phyloP scores from a whole-genome alignment of 352 stramenopile species.

The Phytophthora hybrid region DNA sequence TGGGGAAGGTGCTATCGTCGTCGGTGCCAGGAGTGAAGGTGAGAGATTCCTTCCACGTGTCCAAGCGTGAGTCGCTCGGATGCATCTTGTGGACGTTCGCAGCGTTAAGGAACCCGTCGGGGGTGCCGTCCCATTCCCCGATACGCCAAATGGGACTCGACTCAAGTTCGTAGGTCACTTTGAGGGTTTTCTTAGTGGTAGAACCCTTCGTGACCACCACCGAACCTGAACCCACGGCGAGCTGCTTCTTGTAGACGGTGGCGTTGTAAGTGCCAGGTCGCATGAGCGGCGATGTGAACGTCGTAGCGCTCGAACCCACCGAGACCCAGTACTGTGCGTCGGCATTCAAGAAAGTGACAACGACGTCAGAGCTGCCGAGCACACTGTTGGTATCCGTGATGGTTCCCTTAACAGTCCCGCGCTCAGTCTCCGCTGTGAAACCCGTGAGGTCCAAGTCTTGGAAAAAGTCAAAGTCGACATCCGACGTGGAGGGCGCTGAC shows the following conservation, averaged over 20 bases:
- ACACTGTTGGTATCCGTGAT: slow-evolving; percentile 40
- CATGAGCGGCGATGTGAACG: slow-evolving; percentile 57
- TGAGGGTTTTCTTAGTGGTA: slow-evolving; percentile 26
- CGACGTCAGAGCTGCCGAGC: slow-evolving; percentile 29
- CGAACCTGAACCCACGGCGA: slow-evolving; percentile 42
- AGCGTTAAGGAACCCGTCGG: slow-evolving; percentile 56
- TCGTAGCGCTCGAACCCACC: slow-evolving; percentile 18
- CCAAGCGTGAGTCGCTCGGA: slow-evolving; percentile 54
- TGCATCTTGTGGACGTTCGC: slow-evolving; percentile 65
- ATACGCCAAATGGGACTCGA: slow-evolving; percentile 51
- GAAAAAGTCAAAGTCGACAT: slow-evolving; percentile 56
- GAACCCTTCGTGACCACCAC: slow-evolving; percentile 30
- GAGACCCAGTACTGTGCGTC: slow-evolving; percentile 54
- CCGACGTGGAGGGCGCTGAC: slow-evolving; percentile 20
- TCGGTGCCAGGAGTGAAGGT: slow-evolving; percentile 37
- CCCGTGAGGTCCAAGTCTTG: slow-evolving; percentile 46
- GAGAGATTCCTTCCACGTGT: slow-evolving; percentile 24
- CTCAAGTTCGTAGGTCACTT: slow-evolving; percentile 37
- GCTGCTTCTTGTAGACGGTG: slow-evolving; percentile 56
- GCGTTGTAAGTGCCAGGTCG: slow-evolving; percentile 52
- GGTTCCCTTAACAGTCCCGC: slow-evolving; percentile 40
- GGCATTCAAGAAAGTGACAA: slow-evolving; percentile 47
- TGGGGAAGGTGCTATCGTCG: slow-evolving; percentile 43
- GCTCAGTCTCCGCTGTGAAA: slow-evolving; percentile 42
- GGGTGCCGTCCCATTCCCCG: slow-evolving; percentile 59